Conservation (phyloP, 768 basidiomycete species). For the Mycena metata region DNA sequence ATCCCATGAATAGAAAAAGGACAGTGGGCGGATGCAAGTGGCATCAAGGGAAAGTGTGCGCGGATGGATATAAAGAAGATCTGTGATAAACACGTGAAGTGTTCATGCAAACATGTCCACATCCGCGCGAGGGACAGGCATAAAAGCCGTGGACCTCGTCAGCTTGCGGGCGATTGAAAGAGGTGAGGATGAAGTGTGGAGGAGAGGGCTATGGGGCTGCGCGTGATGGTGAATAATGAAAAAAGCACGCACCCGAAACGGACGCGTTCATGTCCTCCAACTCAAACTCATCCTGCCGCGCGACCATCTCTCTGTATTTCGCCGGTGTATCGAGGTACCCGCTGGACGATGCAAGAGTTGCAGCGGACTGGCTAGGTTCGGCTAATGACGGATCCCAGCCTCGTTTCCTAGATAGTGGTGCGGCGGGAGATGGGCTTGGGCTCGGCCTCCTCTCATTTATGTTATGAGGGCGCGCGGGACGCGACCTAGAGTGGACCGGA, state of each 20-base stretch:
- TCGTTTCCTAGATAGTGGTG: slow-evolving; percentile 68
- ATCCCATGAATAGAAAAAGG: slow-evolving; percentile 37
- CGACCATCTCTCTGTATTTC: slow-evolving; percentile 68
- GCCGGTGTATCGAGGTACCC: slow-evolving; percentile 81
- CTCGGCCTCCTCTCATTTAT: slow-evolving; percentile 42
- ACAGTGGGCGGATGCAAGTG: slow-evolving; percentile 29
- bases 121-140: not conserved
- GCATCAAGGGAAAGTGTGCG: slow-evolving; percentile 22
- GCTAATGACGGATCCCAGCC: slow-evolving; percentile 79
- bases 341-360: slow-evolving; percentile 65
- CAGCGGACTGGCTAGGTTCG: slow-evolving; percentile 66
- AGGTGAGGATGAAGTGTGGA: slow-evolving; percentile 15
- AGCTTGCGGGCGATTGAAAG: not conserved
- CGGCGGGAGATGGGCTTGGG: slow-evolving; percentile 53
- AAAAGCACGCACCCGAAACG: slow-evolving; percentile 42
- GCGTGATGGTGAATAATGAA: slow-evolving; percentile 35
- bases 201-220: slow-evolving; percentile 10
- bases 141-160: not conserved
- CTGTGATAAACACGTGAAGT: slow-evolving; percentile 33
- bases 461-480: slow-evolving; percentile 42
- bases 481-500: slow-evolving; percentile 40
- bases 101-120: slow-evolving; percentile 17
- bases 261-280: slow-evolving; percentile 42
- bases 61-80: slow-evolving; percentile 18
- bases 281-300: slow-evolving; percentile 49